Evolutionary conservation across 768 basidiomycete genomes (phyloP).

Genomic region (Kwoniella mangroviensis): DNA sequence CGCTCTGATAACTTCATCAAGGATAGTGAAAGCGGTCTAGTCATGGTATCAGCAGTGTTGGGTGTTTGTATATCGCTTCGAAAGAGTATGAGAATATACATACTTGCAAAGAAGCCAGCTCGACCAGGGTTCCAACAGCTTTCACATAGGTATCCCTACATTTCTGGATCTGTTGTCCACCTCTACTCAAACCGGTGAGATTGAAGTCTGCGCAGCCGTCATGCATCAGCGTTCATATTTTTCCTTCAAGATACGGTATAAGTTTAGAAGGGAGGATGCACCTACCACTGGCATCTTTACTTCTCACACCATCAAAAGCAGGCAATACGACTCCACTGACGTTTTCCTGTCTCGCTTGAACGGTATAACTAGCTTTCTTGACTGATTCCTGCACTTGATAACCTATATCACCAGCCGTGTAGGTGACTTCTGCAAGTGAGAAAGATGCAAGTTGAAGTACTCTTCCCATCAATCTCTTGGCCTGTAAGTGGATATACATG

Average conservation of each 20-base stretch:
- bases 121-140: slow-evolving; percentile 94
- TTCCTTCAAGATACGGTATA: neutral
- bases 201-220: slow-evolving; percentile 74
- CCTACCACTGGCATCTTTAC: slow-evolving; percentile 72
- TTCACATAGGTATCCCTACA: slow-evolving; percentile 98
- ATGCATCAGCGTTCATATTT: neutral
- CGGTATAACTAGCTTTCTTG: slow-evolving; percentile 85
- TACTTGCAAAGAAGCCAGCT: slow-evolving; percentile 81
- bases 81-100: slow-evolving; percentile 17
- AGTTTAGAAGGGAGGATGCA: neutral
- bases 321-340: slow-evolving; percentile 96
- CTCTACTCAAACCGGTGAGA: slow-evolving; percentile 92
- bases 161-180: slow-evolving; percentile 92
- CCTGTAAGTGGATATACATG: slow-evolving; percentile 64
- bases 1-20: slow-evolving; percentile 98
- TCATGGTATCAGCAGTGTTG: neutral
- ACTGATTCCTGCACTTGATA: slow-evolving; percentile 98
- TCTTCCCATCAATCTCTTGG: slow-evolving; percentile 97
- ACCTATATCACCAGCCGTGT: slow-evolving; percentile 89
- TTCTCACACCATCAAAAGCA: slow-evolving; percentile 87
- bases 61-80: neutral
- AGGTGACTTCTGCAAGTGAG: slow-evolving; percentile 98
- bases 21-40: slow-evolving; percentile 96
- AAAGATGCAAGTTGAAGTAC: slow-evolving; percentile 99
- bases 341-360: slow-evolving; percentile 95